phyloP scores from a whole-genome alignment of 2,329 filamentous ascomycete species.

The Calonectria fujianensis region DNA sequence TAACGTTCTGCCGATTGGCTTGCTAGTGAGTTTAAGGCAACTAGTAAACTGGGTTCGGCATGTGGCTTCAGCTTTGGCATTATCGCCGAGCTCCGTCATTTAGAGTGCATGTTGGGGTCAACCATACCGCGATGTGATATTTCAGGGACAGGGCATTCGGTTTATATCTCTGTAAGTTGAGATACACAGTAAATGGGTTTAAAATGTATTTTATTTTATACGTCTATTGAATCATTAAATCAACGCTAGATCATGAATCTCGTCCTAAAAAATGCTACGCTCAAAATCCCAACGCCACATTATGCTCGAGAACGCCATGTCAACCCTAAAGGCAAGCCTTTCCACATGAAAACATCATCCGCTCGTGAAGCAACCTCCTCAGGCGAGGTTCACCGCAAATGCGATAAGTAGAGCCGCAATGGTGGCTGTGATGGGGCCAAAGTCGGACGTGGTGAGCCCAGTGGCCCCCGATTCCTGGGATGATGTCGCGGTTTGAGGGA shows the following conservation, averaged over 20 bases:
- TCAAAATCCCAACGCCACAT: background rate
- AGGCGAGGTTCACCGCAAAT: constrained; percentile 47
- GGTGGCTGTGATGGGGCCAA: constrained; percentile 11
- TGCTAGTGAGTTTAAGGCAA: background rate
- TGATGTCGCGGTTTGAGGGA: constrained; percentile 48
- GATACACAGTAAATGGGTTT: background rate
- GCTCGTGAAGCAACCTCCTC: background rate
- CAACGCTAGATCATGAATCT: background rate
- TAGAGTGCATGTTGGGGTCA: background rate
- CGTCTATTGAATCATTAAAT: background rate
- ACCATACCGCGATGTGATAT: background rate
- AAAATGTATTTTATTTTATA: background rate
- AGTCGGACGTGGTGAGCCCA: constrained; percentile 30
- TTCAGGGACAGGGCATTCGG: background rate
- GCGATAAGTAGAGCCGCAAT: constrained; percentile 42
- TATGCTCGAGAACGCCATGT: constrained; percentile 8
- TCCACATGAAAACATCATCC: background rate
- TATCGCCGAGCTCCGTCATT: background rate
- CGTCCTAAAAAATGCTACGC: background rate
- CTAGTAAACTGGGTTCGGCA: background rate
- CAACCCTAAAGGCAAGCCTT: background rate
- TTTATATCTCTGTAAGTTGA: background rate
- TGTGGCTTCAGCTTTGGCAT: background rate
- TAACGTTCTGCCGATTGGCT: background rate
- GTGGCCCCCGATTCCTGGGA: constrained; percentile 34